These are phyloP conservation scores for Candida gorgasii DNA, from an alignment of 805 yeast genomes.

Conservation along the genomic window DNA sequence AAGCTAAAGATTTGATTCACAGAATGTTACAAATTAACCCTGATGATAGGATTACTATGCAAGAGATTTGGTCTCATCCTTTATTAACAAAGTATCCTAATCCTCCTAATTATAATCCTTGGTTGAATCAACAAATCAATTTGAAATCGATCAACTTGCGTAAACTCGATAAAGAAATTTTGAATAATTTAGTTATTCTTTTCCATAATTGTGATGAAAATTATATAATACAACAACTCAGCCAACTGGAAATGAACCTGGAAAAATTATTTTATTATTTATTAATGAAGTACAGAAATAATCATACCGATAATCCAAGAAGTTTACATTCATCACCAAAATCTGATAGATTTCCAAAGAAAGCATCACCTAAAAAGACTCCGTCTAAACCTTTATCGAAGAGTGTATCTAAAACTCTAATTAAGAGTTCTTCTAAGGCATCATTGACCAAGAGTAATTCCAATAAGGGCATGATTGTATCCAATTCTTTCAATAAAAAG, in stretches of 20 bases:
- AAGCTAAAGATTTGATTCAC: slow-evolving; percentile 83
- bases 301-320: slow-evolving; percentile 41
- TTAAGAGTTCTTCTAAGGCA: slow-evolving; percentile 17
- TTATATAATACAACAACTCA: slow-evolving; percentile 52
- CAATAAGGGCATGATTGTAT: slow-evolving; percentile 32
- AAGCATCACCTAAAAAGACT: slow-evolving; percentile 8
- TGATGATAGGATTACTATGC: slow-evolving; percentile 70
- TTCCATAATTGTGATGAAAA: slow-evolving; percentile 75
- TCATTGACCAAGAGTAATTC: slow-evolving; percentile 25
- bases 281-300: slow-evolving; percentile 70
- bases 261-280: slow-evolving; percentile 83
- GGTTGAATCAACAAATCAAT: slow-evolving; percentile 20
- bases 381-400: neutral
- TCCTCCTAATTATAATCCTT: slow-evolving; percentile 20
- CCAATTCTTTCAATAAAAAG: slow-evolving; percentile 40
- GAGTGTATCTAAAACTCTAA: slow-evolving; percentile 23
- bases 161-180: slow-evolving; percentile 72
- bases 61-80: slow-evolving; percentile 79
- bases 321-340: slow-evolving; percentile 18
- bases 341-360: slow-evolving; percentile 16
- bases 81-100: slow-evolving; percentile 70
- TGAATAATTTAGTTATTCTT: slow-evolving; percentile 72
- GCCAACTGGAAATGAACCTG: slow-evolving; percentile 53
- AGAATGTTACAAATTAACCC: slow-evolving; percentile 86
- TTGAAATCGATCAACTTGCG: slow-evolving; percentile 38